Evolutionary conservation across 1,284 basidiomycete genomes (phyloP).

Genomic region (Peniophora sp.): DNA sequence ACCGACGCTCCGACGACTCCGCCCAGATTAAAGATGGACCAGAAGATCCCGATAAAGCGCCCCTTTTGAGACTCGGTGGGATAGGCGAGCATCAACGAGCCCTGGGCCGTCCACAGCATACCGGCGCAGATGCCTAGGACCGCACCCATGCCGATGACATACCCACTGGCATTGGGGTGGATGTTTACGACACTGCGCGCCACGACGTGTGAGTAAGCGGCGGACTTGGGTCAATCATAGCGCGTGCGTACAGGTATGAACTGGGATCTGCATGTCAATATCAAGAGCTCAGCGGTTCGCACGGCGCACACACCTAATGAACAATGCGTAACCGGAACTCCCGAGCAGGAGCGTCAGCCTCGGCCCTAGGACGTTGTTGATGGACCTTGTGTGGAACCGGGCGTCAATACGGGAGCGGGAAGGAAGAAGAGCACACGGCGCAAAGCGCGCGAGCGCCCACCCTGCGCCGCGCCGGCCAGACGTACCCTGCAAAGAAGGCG

Average conservation of each 20-base stretch:
- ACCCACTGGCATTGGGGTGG: conserved; percentile 47
- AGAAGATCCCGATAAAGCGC: conserved; percentile 66
- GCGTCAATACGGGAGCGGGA: not conserved
- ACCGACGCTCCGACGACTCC: conserved; percentile 58
- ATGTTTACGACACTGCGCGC: conserved; percentile 54
- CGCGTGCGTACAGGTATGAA: conserved; percentile 44
- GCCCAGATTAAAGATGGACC: conserved; percentile 63
- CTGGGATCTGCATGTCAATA: not conserved
- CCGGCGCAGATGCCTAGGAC: conserved; percentile 80
- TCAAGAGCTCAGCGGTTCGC: not conserved
- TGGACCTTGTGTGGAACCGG: conserved; percentile 35
- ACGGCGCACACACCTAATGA: conserved; percentile 44
- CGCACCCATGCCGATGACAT: conserved; percentile 73
- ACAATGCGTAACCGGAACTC: conserved; percentile 63
- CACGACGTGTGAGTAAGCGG: not conserved
- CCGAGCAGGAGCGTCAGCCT: conserved; percentile 66
- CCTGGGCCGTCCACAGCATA: conserved; percentile 82
- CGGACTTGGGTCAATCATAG: not conserved
- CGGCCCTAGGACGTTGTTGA: conserved; percentile 75
- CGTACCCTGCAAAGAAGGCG: conserved; percentile 60
- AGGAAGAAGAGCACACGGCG: conserved; percentile 11
- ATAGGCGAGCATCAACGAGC: conserved; percentile 78
- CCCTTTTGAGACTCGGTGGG: conserved; percentile 76
- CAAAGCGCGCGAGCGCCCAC: not conserved
- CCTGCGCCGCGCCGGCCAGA: not conserved